Conservation (phyloP, 495 filamentous ascomycete species). For the Pseudoneurospora amorphoporcata region DNA sequence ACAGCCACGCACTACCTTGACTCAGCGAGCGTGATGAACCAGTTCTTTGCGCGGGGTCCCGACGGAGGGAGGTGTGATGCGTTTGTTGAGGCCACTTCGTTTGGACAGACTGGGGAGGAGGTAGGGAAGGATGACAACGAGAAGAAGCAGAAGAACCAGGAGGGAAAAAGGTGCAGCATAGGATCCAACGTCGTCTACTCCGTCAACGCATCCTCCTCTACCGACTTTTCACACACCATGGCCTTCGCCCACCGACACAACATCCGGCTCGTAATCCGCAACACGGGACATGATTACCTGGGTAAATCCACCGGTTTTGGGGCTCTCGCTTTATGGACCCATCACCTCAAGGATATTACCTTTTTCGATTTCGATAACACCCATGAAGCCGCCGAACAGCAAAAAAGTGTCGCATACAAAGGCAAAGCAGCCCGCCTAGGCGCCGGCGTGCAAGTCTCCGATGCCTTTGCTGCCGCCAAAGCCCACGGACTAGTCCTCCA, state of each 20-base stretch:
- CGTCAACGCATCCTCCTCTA: conserved; percentile 28
- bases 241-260: conserved; percentile 30
- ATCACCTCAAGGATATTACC: conserved; percentile 35
- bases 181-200: conserved; percentile 44
- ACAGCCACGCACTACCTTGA: conserved; percentile 27
- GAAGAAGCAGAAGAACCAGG: too few species aligned
- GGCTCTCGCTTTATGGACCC: conserved; percentile 37
- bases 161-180: conserved; percentile 26
- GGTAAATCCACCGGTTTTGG: conserved; percentile 38
- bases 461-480: conserved; percentile 35
- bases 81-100: background rate
- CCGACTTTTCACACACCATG: conserved; percentile 29
- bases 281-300: conserved; percentile 33
- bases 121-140: too few species aligned
- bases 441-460: conserved; percentile 41
- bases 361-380: conserved; percentile 25
- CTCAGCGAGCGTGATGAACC: conserved; percentile 33
- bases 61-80: background rate
- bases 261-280: conserved; percentile 32
- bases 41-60: conserved; percentile 20
- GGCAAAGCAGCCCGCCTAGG: conserved; percentile 40
- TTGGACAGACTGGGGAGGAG: too few species aligned
- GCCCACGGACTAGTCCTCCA: conserved; percentile 33
- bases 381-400: background rate
- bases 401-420: conserved; percentile 14